Percentiles rank a stretch among this genome's conserved stretches.
phyloP scores from a whole-genome alignment of 805 yeast species.

The Saccharomyces kudriavzevii region DNA sequence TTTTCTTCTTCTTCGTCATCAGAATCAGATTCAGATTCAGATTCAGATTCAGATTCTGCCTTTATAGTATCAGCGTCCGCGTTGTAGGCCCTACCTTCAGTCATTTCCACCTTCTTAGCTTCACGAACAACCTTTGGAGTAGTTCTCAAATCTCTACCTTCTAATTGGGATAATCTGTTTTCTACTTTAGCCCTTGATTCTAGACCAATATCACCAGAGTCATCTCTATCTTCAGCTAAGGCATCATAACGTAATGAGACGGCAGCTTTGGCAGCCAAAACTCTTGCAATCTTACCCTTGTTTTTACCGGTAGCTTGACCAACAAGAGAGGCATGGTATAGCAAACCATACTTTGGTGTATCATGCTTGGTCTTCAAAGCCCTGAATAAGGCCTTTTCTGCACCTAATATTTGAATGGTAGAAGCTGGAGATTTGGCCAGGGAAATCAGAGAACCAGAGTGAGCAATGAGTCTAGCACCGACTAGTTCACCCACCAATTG shows the following conservation, averaged over 20 bases:
- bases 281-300: conserved; percentile 98
- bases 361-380: conserved; percentile 97
- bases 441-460: conserved; percentile 89
- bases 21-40: conserved; percentile 33
- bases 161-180: conserved; percentile 85
- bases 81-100: conserved; percentile 82
- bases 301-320: conserved; percentile 98
- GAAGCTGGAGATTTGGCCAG: conserved; percentile 98
- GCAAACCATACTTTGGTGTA: conserved; percentile 95
- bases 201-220: conserved; percentile 87
- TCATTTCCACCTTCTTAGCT: conserved; percentile 76
- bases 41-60: conserved; percentile 33
- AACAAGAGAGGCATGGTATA: conserved; percentile 93
- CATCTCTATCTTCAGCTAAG: conserved; percentile 92
- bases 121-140: conserved; percentile 76
- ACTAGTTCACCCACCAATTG: conserved; percentile 94
- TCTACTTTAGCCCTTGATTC: conserved; percentile 90
- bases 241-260: conserved; percentile 96
- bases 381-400: conserved; percentile 97
- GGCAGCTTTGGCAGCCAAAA: conserved; percentile 96
- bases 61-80: conserved; percentile 73
- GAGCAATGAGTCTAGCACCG: conserved; percentile 97
- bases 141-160: conserved; percentile 93
- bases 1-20: conserved; percentile 32
- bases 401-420: conserved; percentile 95